Evolutionary conservation across 2,329 filamentous ascomycete genomes (phyloP), one percentile per base, ranked within the genome.

Genomic region (Colletotrichum neosansevieriae): DNA sequence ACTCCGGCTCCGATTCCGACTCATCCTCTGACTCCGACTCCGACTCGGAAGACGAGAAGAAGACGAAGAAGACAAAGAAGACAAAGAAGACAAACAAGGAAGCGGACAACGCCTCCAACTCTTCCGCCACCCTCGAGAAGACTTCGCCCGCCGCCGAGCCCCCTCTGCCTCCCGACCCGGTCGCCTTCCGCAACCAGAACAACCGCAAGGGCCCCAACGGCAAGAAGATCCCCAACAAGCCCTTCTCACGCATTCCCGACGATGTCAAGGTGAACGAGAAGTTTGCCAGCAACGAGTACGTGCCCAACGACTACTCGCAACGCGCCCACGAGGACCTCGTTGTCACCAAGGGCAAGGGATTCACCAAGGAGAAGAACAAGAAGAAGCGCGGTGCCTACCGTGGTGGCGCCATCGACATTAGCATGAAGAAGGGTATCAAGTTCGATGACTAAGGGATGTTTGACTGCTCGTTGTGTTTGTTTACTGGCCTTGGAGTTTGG

Each of bases 331-430:
- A 94, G 73, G 94, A 98, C 77, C 83, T 99, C 71, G 93, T 94
- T 56, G 88, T 97, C 44, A 98, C 95, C 36, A 93, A 92, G 78
- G 96, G 96, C 75, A 98, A 98, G 83, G 94, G 94, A 4, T 99
- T 99, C 82, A 98, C 95, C 69, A 99, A 99, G 85, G 96, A 98
- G 85, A 99, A 99, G 90, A 99, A 99, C 83, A 99, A 99, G 86
- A 96, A 94, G 87, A 94, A 94, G 86, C 87, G 90, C 74, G 96
- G 96, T 58, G 93, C 91, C 72, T 99, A 97, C 85, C 90, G 92
- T 54, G 96, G 96, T 50, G 96, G 96, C 6, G 81, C 87, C 59
- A 97, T 99, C 75, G 94, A 99, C 77, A 92, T 95, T 60, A 82
- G 86, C 13, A 89, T 91, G 19, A 91, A 92, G 72, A 94, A 95